Evolutionary conservation across 1,284 basidiomycete genomes (phyloP).

Genomic region (Apiotrichum domesticum): DNA sequence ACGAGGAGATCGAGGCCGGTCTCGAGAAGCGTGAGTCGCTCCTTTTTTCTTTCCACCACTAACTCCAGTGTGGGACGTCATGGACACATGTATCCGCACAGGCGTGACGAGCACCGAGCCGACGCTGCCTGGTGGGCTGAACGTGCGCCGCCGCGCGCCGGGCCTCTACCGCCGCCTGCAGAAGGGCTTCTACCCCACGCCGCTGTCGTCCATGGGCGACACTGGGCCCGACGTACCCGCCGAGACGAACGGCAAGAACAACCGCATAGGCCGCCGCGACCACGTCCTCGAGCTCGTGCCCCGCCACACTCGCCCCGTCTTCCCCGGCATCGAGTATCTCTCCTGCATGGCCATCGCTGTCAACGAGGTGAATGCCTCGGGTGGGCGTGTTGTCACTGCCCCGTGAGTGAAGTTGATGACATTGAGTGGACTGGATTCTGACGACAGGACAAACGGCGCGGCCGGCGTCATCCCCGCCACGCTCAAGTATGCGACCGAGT

Average conservation of each 20-base stretch:
- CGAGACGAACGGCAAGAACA: neutral
- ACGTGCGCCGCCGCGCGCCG: conserved; percentile 71
- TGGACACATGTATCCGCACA: conserved; percentile 87
- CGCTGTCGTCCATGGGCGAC: conserved; percentile 18
- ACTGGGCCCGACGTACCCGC: neutral
- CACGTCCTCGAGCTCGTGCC: conserved; percentile 79
- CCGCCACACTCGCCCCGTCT: conserved; percentile 54
- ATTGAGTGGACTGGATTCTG: neutral
- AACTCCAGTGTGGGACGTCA: conserved; percentile 73
- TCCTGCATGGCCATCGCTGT: conserved; percentile 89
- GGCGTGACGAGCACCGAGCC: conserved; percentile 74
- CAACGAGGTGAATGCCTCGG: conserved; percentile 74
- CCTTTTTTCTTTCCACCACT: conserved; percentile 6
- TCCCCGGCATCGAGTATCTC: conserved; percentile 90
- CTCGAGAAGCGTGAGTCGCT: conserved; percentile 45
- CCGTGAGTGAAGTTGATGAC: conserved; percentile 48
- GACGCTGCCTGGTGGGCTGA: conserved; percentile 76
- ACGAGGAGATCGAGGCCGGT: conserved; percentile 69
- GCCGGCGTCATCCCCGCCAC: conserved; percentile 83
- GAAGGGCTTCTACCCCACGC: conserved; percentile 52
- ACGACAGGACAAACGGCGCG: conserved; percentile 45
- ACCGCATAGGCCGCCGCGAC: conserved; percentile 46
- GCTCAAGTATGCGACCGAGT: conserved; percentile 44
- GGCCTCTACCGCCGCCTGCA: conserved; percentile 80
- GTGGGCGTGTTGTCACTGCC: conserved; percentile 88